These are phyloP conservation scores for Tausonia pullulans DNA, from an alignment of 1,284 basidiomycete genomes.

Conservation along the genomic window DNA sequence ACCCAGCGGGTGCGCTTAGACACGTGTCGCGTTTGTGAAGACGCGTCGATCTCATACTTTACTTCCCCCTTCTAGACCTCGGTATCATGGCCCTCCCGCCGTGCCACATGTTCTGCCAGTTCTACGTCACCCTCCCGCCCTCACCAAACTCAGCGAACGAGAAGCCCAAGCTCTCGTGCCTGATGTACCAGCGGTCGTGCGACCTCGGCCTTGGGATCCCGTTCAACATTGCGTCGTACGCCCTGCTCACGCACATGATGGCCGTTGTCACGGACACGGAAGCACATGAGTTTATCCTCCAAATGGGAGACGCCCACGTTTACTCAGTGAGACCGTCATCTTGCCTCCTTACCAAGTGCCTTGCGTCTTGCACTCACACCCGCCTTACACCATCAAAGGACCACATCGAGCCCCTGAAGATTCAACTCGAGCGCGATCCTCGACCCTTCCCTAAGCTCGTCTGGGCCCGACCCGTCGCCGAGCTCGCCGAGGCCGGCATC, in stretches of 20 bases:
- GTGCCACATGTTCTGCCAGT: conserved; percentile 97
- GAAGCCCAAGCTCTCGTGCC: conserved; percentile 59
- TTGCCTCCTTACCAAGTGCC: no score
- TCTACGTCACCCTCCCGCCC: conserved; percentile 78
- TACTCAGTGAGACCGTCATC: conserved; percentile 39
- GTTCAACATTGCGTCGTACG: conserved; percentile 98
- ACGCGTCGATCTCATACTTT: background rate
- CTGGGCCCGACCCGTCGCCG: conserved; percentile 52
- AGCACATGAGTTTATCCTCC: conserved; percentile 77
- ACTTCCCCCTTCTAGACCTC: conserved; percentile 51
- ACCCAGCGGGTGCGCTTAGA: conserved; percentile 65
- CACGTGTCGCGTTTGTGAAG: background rate
- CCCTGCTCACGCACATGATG: conserved; percentile 92
- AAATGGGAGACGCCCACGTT: conserved; percentile 94
- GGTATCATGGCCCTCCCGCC: conserved; percentile 90
- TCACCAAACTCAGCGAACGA: conserved; percentile 36
- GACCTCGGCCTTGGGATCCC: conserved; percentile 94
- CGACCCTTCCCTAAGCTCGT: conserved; percentile 69
- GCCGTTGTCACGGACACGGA: conserved; percentile 79
- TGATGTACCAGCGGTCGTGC: conserved; percentile 97
- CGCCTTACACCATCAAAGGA: conserved; percentile 39
- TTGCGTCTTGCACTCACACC: no score
- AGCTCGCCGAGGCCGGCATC: conserved; percentile 42
- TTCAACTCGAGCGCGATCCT: conserved; percentile 69
- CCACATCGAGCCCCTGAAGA: conserved; percentile 74